Evolutionary conservation across 2,329 filamentous ascomycete species (phyloP).

Genomic region (Fusarium hainanense): DNA sequence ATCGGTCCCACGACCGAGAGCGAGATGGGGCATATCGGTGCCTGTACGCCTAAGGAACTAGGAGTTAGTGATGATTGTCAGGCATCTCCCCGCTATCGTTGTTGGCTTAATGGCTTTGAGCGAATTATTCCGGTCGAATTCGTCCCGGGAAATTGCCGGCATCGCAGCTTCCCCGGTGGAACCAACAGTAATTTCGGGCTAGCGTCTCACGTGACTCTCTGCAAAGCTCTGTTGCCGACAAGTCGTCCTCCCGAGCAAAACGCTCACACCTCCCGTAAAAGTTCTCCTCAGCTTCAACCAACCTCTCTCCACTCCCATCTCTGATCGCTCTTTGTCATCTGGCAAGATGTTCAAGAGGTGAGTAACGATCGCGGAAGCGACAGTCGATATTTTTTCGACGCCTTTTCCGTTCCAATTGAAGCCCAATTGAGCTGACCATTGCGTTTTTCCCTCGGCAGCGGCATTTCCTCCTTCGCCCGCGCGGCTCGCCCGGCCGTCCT

Average conservation of each 20-base stretch:
- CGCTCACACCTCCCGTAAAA: slow-evolving; percentile 60
- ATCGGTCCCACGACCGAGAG: background rate
- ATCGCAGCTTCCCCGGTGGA: slow-evolving; percentile 42
- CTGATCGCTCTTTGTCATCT: slow-evolving; percentile 74
- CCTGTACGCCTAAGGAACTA: slow-evolving; percentile 7
- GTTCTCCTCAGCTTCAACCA: slow-evolving; percentile 61
- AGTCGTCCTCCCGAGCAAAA: slow-evolving; percentile 59
- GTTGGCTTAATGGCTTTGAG: slow-evolving; percentile 9
- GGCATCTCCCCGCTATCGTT: slow-evolving; percentile 15
- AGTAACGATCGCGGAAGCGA: slow-evolving; percentile 55
- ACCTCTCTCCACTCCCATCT: slow-evolving; percentile 69
- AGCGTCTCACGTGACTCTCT: slow-evolving; percentile 53
- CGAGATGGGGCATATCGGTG: background rate
- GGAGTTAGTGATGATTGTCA: slow-evolving; percentile 16
- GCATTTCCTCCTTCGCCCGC: slow-evolving; percentile 73
- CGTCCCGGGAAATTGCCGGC: slow-evolving; percentile 49
- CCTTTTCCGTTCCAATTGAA: slow-evolving; percentile 57
- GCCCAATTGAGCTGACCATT: slow-evolving; percentile 58
- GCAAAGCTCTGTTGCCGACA: slow-evolving; percentile 58
- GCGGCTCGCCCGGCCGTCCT: slow-evolving; percentile 70
- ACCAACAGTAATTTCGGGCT: slow-evolving; percentile 44
- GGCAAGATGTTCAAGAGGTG: slow-evolving; percentile 87
- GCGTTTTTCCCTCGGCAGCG: slow-evolving; percentile 60
- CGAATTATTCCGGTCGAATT: slow-evolving; percentile 45
- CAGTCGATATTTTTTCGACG: slow-evolving; percentile 43